These are phyloP conservation scores for Parachaetomium inaequale DNA, from an alignment of 495 filamentous ascomycete genomes.

Conservation along the genomic window DNA sequence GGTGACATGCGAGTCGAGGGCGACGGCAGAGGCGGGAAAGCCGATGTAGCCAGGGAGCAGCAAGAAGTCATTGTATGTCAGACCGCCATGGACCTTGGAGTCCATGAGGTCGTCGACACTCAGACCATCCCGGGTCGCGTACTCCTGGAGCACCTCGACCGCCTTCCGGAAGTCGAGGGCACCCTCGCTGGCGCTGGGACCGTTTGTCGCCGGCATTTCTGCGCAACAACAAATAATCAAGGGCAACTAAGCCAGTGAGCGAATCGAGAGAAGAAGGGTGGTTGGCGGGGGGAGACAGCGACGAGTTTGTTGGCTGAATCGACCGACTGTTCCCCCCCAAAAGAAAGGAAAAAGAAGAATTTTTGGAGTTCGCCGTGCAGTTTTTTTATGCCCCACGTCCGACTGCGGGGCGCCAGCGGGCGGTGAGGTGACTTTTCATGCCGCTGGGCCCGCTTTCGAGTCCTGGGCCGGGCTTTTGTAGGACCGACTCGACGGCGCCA, in stretches of 20 bases:
- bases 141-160: conserved; percentile 73
- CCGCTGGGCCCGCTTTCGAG: not conserved
- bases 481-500: not conserved
- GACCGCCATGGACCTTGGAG: conserved; percentile 79
- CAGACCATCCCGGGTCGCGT: conserved; percentile 74
- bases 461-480: conserved; percentile 13
- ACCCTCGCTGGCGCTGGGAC: conserved; percentile 40
- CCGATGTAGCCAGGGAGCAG: conserved; percentile 58
- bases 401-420: conserved; percentile 28
- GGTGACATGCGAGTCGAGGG: conserved; percentile 85
- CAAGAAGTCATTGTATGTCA: conserved; percentile 73
- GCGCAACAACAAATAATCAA: conserved; percentile 20
- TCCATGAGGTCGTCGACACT: conserved; percentile 78
- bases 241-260: conserved; percentile 8
- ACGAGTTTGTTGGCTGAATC: conserved; percentile 26
- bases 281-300: conserved; percentile 33
- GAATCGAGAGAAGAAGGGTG: conserved; percentile 9
- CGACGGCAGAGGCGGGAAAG: conserved; percentile 87
- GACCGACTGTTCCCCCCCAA: conserved; percentile 38
- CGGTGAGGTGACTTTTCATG: conserved; percentile 21
- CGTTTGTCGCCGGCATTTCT: conserved; percentile 68
- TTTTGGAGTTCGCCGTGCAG: conserved; percentile 20
- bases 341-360: conserved; percentile 29
- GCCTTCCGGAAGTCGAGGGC: conserved; percentile 58
- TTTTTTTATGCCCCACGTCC: conserved; percentile 28